phyloP scores from a whole-genome alignment of 2,329 filamentous ascomycete species.

The Penicillium sp. region DNA sequence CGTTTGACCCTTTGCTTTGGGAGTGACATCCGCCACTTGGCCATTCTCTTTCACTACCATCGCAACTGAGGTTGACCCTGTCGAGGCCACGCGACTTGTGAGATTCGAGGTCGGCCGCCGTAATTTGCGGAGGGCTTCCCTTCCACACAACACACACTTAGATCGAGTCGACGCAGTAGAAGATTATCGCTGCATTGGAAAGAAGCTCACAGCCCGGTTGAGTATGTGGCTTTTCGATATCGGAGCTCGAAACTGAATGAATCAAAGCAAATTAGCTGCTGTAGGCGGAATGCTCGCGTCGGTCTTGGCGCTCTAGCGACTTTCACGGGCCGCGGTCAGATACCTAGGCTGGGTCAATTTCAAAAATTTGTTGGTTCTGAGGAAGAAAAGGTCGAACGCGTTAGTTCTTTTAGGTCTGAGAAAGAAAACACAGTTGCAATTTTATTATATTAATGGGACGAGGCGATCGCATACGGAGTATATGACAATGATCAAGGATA shows the following conservation, averaged over 20 bases:
- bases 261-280: constrained; percentile 13
- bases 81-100: constrained; percentile 9
- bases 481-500: constrained; percentile 5
- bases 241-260: constrained; percentile 1
- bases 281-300: constrained; percentile 24
- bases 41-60: constrained; percentile 31
- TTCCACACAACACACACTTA: neutral
- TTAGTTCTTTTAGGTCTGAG: neutral
- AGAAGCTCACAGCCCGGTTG: neutral
- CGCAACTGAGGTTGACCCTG: constrained; percentile 15
- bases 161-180: neutral
- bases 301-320: constrained; percentile 22
- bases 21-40: constrained; percentile 19
- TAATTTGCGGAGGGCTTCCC: neutral
- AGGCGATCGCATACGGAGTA: neutral
- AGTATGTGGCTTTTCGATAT: neutral
- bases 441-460: neutral
- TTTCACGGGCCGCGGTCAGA: constrained; percentile 23
- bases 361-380: constrained; percentile 1
- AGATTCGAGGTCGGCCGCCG: constrained; percentile 4
- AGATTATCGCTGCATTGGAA: constrained; percentile 4
- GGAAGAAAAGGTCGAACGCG: neutral
- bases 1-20: constrained; percentile 14
- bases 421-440: neutral
- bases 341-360: neutral